Evolutionary conservation across 176 grass and related monocot species (phyloP).

Genomic region (Thinopyrum elongatum): DNA sequence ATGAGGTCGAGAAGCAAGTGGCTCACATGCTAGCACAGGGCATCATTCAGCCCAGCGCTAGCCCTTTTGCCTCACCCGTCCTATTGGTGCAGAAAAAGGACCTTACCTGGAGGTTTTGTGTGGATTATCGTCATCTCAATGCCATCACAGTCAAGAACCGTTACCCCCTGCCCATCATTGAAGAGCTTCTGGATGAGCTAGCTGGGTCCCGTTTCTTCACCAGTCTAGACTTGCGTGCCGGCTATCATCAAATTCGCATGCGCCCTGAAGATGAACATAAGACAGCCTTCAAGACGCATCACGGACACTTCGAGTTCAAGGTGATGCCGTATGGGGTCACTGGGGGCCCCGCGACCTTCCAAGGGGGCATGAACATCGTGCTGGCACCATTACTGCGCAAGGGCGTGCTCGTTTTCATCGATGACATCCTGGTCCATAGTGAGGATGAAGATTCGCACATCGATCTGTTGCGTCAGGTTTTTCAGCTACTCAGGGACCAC

Average conservation of each 20-base stretch:
- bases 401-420: background rate
- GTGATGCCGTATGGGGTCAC: too few species aligned
- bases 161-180: background rate
- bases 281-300: background rate
- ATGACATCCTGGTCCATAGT: background rate
- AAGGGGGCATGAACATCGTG: background rate
- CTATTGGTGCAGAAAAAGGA: too few species aligned
- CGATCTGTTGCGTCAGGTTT: background rate
- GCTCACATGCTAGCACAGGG: too few species aligned
- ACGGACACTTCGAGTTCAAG: background rate
- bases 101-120: too few species aligned
- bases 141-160: background rate
- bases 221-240: background rate
- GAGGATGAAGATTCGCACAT: background rate
- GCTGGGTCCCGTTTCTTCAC: background rate
- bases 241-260: background rate
- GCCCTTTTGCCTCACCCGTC: too few species aligned
- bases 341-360: too few species aligned
- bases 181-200: background rate
- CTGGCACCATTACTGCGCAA: background rate
- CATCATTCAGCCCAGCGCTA: too few species aligned
- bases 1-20: too few species aligned
- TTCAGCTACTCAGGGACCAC: rapidly evolving
- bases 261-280: background rate
- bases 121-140: too few species aligned